Evolutionary conservation across 768 basidiomycete species (phyloP), one percentile per base, ranked within the genome.

Genomic region (Russula dissimulans): DNA sequence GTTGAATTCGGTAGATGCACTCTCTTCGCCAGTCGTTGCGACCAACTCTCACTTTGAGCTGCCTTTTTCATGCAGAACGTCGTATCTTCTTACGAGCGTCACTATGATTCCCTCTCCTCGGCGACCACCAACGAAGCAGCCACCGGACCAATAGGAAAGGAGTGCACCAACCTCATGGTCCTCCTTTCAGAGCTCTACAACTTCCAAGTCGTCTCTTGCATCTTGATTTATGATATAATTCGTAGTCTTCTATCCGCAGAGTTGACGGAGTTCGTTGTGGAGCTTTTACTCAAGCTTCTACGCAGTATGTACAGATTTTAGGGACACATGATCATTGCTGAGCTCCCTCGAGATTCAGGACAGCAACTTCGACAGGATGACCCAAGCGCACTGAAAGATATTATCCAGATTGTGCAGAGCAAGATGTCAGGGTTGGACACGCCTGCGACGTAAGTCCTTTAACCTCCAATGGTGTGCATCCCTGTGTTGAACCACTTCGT

Each of bases 121-220:
- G 34, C 45, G 11, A 31, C 56, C 26, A 49, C 52, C 2, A 66
- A 67, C 3, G 49, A 54, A 3, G 50, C 34, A 17, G 68, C 68
- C 17, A 62, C 68, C 9, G 76, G 77, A 22, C 75, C 73, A 2
- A 70, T 75, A 6, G 90, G 92, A 34, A 99, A 98, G 73, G 91
- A 95, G 69, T 85, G 85, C 65, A 84, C 88, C 10, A 98, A 99
- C 70, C 74, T 99, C 38, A 79, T 95, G 44, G 82, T 91, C 1
- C 80, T 98, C 26, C 73, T 97, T 22, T 89, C 92, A 2, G 94
- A 97, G 69, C 75, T 99, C 18, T 98, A 97, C 76, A 97, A 97
- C 70, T 94, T 97, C 69, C 90, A 93, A 73, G 91, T 97, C 26
- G 81, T 98, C 55, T 91, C 91, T 3, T 91, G 85, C 58, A 74